These are phyloP conservation scores for Penicillium flavigenum DNA, from an alignment of 495 filamentous ascomycete species.

Conservation along the genomic window DNA sequence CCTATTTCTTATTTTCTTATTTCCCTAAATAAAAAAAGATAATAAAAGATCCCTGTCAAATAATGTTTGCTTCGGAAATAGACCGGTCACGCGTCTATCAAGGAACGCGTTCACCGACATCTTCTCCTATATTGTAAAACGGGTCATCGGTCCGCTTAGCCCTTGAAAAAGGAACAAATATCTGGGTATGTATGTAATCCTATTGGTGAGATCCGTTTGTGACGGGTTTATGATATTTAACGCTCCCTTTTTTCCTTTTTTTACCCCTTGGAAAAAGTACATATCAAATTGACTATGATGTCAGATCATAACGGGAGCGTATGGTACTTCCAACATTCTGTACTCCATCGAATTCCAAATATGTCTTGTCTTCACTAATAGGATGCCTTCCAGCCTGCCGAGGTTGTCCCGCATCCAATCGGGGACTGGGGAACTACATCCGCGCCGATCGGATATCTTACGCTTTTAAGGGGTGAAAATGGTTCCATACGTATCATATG, in stretches of 20 bases:
- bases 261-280: background rate
- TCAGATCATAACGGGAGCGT: background rate
- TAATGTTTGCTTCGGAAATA: slow-evolving; percentile 25
- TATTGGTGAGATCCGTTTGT: slow-evolving; percentile 9
- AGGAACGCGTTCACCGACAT: slow-evolving; percentile 25
- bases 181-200: slow-evolving; percentile 1
- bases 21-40: slow-evolving; percentile 1
- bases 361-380: slow-evolving; percentile 16
- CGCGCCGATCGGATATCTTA: slow-evolving; percentile 29
- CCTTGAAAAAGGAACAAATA: no score
- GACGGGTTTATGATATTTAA: background rate
- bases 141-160: no score
- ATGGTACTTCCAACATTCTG: background rate
- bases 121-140: slow-evolving; percentile 12
- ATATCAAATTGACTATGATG: background rate
- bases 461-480: background rate
- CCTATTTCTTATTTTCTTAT: background rate
- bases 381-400: slow-evolving; percentile 25
- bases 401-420: slow-evolving; percentile 24
- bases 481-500: background rate
- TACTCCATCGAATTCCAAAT: slow-evolving; percentile 7
- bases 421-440: slow-evolving; percentile 22
- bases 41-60: slow-evolving; percentile 3
- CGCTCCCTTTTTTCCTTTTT: background rate
- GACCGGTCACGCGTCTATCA: slow-evolving; percentile 21